Percentiles rank a stretch among this genome's conserved stretches.
Evolutionary conservation across 108 stramenopile genomes (phyloP).

Genomic region (Fistulifera pelliculosa): DNA sequence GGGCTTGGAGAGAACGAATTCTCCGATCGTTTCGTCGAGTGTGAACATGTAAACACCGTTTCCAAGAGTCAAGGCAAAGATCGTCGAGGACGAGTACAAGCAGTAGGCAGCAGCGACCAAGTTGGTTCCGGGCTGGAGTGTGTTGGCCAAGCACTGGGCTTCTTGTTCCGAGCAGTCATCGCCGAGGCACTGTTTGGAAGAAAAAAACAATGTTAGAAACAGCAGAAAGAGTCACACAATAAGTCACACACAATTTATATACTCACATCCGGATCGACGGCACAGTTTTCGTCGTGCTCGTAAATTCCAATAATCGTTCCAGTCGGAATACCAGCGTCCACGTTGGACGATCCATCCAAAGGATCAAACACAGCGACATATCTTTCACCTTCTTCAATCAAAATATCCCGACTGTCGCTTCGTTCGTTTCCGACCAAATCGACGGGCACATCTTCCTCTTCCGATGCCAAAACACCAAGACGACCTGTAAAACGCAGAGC

Average conservation of each 20-base stretch:
- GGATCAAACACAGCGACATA: slow-evolving; percentile 91
- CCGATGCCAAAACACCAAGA: slow-evolving; percentile 66
- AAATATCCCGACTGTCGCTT: slow-evolving; percentile 5
- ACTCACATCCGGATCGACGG: slow-evolving; percentile 24
- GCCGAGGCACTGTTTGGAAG: slow-evolving; percentile 24
- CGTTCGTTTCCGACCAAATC: slow-evolving; percentile 9
- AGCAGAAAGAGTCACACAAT: too few species aligned
- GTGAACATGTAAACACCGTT: slow-evolving; percentile 87
- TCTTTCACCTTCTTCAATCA: slow-evolving; percentile 47
- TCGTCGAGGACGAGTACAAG: slow-evolving; percentile 92
- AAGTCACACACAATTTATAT: too few species aligned
- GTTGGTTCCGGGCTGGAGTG: slow-evolving; percentile 86
- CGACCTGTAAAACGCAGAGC: slow-evolving; percentile 84
- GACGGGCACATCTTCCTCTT: slow-evolving; percentile 76
- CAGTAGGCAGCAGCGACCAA: slow-evolving; percentile 94
- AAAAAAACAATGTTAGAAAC: too few species aligned
- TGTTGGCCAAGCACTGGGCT: slow-evolving; percentile 65
- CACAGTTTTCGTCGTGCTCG: slow-evolving; percentile 65
- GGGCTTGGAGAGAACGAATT: slow-evolving; percentile 89
- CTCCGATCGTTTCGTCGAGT: slow-evolving; percentile 90
- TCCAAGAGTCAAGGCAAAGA: slow-evolving; percentile 87
- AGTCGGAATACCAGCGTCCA: slow-evolving; percentile 96
- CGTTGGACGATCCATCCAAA: slow-evolving; percentile 96
- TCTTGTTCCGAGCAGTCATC: slow-evolving; percentile 53
- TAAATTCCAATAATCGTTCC: slow-evolving; percentile 92